Conservation (phyloP, 805 yeast genomes). For the Myxozyma melibiosi region DNA sequence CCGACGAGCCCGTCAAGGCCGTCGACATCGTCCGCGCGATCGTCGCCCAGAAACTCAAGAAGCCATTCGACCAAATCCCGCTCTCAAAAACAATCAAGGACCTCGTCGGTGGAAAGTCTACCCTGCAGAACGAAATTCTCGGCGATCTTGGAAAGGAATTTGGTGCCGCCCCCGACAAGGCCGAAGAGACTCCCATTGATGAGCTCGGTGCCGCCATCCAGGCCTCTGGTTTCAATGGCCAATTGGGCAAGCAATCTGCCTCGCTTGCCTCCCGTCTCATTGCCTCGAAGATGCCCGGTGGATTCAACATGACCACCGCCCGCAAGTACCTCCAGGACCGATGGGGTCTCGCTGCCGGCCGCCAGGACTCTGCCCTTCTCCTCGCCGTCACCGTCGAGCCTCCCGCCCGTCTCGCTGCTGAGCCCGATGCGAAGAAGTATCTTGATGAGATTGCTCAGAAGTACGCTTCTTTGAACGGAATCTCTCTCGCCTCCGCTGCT, state of each 20-base stretch:
- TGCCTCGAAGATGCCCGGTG: constrained; percentile 99
- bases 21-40: constrained; percentile 77
- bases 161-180: constrained; percentile 97
- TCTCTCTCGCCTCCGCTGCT: constrained; percentile 69
- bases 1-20: constrained; percentile 91
- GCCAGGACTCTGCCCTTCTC: constrained; percentile 89
- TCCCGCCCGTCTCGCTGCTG: constrained; percentile 79
- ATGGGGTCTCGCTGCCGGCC: constrained; percentile 91
- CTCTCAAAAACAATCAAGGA: constrained; percentile 93
- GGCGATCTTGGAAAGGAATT: constrained; percentile 99
- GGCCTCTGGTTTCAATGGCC: constrained; percentile 76
- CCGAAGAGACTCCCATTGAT: constrained; percentile 95
- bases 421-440: constrained; percentile 86
- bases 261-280: constrained; percentile 87
- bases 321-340: constrained; percentile 89
- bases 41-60: constrained; percentile 95
- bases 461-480: constrained; percentile 81
- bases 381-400: constrained; percentile 89
- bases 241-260: constrained; percentile 89
- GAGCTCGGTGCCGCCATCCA: constrained; percentile 96
- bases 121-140: constrained; percentile 96
- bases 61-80: constrained; percentile 81
- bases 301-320: constrained; percentile 87
- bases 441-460: constrained; percentile 80
- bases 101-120: constrained; percentile 96